Base-by-base conservation (phyloP, 306 rosid genomes). In the Myrica gale region DNA sequence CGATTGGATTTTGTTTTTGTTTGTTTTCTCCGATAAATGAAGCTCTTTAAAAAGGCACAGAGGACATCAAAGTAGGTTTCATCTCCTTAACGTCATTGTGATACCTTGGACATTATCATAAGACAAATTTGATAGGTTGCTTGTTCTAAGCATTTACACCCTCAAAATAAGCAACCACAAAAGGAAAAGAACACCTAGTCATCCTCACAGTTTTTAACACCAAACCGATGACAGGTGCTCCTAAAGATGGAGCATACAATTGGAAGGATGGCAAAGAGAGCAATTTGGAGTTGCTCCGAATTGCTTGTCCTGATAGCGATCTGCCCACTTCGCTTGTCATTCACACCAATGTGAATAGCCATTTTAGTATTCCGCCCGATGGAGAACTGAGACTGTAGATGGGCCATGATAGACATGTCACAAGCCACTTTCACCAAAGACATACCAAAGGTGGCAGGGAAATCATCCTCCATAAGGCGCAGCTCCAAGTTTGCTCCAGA, bases 401-500 rank as follows among this genome's bases (percentile, higher is more conserved):
- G 42, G 5, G 69, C n/a, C 68, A 68, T 54, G 17, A 75, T 23
- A 71, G 75, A 60, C 72, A 65, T 45, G 54, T 62, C 81, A 37
- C 74, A 71, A 9, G 73, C 61, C 69, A 26, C 42, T 58, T 76
- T 72, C 74, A 81, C 43, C 43, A 72, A 51, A 72, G 81, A 81
- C 60, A 81, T 41, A 17, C 84, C 81, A 32, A 81, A 62, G 37
- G 54, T 71, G 69, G 77, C 4, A 54, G 74, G 77, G 71, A 55
- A 63, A 81, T 63, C 69, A 15, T 63, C 60, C 7, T 71, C 47
- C 42, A 63, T 76, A 70, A 75, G 61, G 42, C 66, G 52, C 62
- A 71, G 19, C 56, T 76, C 84, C n/a, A 76, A 56, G 63, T 76
- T 81, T 72, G 78, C 80, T 6, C 74, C 84, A 55, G 20, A 65